These are phyloP conservation scores for Peronospora farinosa DNA, from an alignment of 352 stramenopile species.

Conservation along the genomic window DNA sequence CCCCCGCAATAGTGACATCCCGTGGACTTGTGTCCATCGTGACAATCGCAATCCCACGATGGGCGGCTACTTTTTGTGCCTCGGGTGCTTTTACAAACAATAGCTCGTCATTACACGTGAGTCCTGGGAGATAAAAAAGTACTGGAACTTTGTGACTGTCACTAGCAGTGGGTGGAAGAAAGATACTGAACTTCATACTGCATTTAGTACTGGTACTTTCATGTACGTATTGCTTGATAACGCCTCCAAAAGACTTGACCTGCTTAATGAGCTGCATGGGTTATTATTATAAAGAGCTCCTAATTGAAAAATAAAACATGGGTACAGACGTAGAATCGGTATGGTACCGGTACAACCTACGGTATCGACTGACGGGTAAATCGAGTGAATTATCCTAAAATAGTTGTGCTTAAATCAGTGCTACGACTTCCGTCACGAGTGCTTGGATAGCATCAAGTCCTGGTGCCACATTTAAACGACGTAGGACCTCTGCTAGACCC, in stretches of 20 bases:
- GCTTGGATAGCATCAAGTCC: slow-evolving; percentile 41
- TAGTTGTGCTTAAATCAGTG: slow-evolving; percentile 38
- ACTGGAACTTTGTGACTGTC: slow-evolving; percentile 68
- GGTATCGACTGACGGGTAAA: no score
- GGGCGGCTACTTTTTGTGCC: slow-evolving; percentile 85
- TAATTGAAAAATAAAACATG: background rate
- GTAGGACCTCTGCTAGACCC: slow-evolving; percentile 56
- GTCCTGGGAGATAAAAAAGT: slow-evolving; percentile 94
- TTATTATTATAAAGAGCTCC: background rate
- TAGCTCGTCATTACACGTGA: slow-evolving; percentile 96
- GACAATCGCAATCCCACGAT: slow-evolving; percentile 91
- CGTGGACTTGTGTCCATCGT: slow-evolving; percentile 94
- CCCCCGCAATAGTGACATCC: slow-evolving; percentile 84
- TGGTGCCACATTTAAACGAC: slow-evolving; percentile 41
- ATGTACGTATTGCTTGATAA: slow-evolving; percentile 83
- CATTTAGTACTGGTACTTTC: slow-evolving; percentile 72
- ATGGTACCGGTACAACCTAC: background rate
- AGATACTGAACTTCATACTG: slow-evolving; percentile 90
- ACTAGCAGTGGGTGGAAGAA: slow-evolving; percentile 62
- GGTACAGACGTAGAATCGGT: background rate
- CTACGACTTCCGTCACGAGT: slow-evolving; percentile 52
- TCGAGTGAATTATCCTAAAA: no score
- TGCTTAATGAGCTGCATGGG: slow-evolving; percentile 77
- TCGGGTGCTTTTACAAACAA: slow-evolving; percentile 92
- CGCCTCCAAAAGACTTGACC: slow-evolving; percentile 64